Base-by-base conservation (phyloP, 2,329 filamentous ascomycete species). In the Esteya vermicola region DNA sequence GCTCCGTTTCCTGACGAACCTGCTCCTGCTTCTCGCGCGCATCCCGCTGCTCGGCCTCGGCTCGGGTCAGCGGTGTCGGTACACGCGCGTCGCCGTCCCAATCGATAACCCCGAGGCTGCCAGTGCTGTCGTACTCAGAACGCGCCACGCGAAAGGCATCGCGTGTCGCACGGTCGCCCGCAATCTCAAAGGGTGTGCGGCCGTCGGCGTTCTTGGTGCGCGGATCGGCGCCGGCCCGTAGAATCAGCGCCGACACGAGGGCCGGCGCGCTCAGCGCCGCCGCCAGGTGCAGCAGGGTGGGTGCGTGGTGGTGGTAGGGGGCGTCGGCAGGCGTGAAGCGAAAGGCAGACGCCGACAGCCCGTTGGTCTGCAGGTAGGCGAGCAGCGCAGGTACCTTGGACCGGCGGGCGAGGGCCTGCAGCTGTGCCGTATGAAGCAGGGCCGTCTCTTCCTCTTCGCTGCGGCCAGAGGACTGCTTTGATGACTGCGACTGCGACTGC, bases 91-190 rank as follows among this genome's bases (percentile, higher is more conserved):
- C n/a, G n/a, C 62, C 65, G 4, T 82, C 75, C 91, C 36, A 38
- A 10, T 33, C 75, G 81, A 93, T 16, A 65, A n/a, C n/a, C n/a
- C n/a, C n/a, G n/a, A n/a, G n/a, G n/a, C n/a, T n/a, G n/a, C n/a
- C 70, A 0, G 57, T 55, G 54, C 93, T 85, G 14, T 86, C 88
- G 2, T 95, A 66, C 52, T 93, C 82, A 25, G 75, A 71, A 7
- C 91, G 81, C 4, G 86, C 85, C 3, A 95, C 75, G 2, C 91
- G 81, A 62, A 98, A 98, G 0, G 88, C 84, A 54, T 96, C 88
- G 2, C 89, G 76, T 0, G 88, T 95, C 3, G 78, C 61, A 5
- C 86, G 75, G 55, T 96, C 86, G 32, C 89, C 85, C 1, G 85
- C 77, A 1, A 98, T 71, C 41, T 93, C 85, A 55, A 93, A 96